These are phyloP conservation scores for Diatrype stigma DNA, from an alignment of 2,329 filamentous ascomycete species.

Conservation along the genomic window DNA sequence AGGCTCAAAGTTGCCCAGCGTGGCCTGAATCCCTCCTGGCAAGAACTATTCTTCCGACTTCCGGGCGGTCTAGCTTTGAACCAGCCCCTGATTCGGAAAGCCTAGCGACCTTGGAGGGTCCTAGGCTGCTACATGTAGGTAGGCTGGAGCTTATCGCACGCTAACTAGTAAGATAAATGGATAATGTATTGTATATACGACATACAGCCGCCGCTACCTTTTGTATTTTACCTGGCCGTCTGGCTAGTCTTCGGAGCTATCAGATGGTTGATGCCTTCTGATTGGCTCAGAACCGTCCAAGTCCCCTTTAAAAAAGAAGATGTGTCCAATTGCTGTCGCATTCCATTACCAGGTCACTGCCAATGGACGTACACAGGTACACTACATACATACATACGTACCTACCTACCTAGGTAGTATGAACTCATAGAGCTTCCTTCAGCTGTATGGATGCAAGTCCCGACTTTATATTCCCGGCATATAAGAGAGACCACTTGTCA, in stretches of 20 bases:
- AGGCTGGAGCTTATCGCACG: neutral
- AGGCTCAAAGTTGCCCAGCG: constrained; percentile 9
- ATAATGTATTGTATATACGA: neutral
- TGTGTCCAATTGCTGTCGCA: neutral
- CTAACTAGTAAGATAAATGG: neutral
- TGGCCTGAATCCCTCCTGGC: constrained; percentile 11
- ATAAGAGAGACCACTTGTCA: neutral
- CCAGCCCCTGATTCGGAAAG: too few species aligned
- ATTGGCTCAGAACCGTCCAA: neutral
- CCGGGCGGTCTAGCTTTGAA: too few species aligned
- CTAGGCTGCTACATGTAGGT: too few species aligned
- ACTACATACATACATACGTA: neutral
- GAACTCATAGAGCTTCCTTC: neutral
- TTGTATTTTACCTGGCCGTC: too few species aligned
- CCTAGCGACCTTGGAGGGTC: neutral
- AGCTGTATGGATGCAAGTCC: neutral
- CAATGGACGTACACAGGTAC: neutral
- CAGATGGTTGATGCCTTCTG: neutral
- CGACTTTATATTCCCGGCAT: neutral
- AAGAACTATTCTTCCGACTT: constrained; percentile 9
- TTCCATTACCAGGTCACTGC: too few species aligned
- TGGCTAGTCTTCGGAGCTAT: neutral
- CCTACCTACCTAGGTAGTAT: neutral
- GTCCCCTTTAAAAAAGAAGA: neutral
- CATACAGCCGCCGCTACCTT: neutral